A percentile compares a stretch with the other conserved stretches of the same genome.
phyloP scores from a whole-genome alignment of 805 yeast species.

The Metschnikowia shivogae region DNA sequence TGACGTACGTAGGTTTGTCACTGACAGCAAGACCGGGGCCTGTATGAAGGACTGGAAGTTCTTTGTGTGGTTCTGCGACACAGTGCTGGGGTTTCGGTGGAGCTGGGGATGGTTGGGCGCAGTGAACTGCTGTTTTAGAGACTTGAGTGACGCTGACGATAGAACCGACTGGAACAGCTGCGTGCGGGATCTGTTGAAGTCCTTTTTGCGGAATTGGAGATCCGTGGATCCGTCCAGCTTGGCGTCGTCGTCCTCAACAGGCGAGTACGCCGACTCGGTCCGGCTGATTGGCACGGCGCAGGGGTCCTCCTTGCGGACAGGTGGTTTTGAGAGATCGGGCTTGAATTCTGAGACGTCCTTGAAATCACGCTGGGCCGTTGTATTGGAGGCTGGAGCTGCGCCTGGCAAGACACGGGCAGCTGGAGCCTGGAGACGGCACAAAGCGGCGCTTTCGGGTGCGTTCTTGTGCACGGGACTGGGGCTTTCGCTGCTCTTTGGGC shows the following conservation, averaged over 20 bases:
- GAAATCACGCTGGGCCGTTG: no score
- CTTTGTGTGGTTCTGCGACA: constrained; percentile 16
- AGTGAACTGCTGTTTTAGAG: constrained; percentile 29
- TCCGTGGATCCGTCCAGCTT: constrained; percentile 14
- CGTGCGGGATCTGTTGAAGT: constrained; percentile 33
- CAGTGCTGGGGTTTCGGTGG: constrained; percentile 13
- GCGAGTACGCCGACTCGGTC: not conserved
- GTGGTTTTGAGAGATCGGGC: constrained; percentile 1
- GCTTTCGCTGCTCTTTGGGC: no score
- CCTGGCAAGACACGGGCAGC: no score
- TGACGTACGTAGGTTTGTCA: constrained; percentile 27
- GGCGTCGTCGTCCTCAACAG: constrained; percentile 2
- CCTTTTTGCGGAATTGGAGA: constrained; percentile 37
- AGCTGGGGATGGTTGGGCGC: constrained; percentile 12
- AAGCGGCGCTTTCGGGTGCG: no score
- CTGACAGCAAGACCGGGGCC: constrained; percentile 42
- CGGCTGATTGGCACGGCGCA: constrained; percentile 1
- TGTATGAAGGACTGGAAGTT: constrained; percentile 44
- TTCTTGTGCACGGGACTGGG: no score
- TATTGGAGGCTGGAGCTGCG: no score
- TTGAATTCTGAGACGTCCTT: not conserved
- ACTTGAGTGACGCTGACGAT: constrained; percentile 40
- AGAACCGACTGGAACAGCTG: constrained; percentile 44
- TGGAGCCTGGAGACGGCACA: no score
- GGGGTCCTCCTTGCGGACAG: not conserved